Conservation (phyloP, 73 alveolate species). For the Paramecium sonneborni region DNA sequence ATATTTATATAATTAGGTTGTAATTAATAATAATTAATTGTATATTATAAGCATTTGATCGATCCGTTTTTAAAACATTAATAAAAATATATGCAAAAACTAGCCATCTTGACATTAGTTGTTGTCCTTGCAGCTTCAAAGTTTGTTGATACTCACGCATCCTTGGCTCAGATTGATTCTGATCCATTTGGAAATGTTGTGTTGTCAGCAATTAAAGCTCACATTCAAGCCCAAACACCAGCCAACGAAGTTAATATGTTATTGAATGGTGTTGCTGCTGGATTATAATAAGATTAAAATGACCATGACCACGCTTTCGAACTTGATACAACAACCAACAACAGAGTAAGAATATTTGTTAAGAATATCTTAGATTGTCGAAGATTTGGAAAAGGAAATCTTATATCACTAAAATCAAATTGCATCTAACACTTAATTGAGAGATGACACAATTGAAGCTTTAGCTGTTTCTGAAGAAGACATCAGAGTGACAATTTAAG, state of each 20-base stretch:
- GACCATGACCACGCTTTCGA: constrained; percentile 37
- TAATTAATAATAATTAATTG: neutral
- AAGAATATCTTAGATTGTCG: neutral
- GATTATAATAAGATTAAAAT: constrained; percentile 17
- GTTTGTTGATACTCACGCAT: constrained; percentile 10
- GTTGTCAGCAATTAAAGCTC: constrained; percentile 52
- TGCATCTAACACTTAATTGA: constrained; percentile 24
- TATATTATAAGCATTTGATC: constrained; percentile 18
- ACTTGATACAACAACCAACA: neutral
- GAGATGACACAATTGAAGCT: constrained; percentile 57
- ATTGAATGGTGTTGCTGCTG: constrained; percentile 54
- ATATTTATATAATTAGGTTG: neutral
- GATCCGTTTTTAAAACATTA: constrained; percentile 42
- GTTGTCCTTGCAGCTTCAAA: constrained; percentile 51
- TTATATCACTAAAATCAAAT: constrained; percentile 25
- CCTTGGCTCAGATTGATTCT: constrained; percentile 55
- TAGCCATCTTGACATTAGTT: constrained; percentile 50
- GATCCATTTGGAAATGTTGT: constrained; percentile 57
- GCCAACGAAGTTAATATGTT: constrained; percentile 52
- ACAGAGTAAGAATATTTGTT: neutral
- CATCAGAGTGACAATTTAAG: constrained; percentile 48
- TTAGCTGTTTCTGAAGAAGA: constrained; percentile 47
- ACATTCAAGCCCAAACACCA: constrained; percentile 52
- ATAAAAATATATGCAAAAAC: constrained; percentile 53
- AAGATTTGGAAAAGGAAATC: constrained; percentile 47